Percentiles rank a stretch among this genome's conserved stretches.
Evolutionary conservation across 2,329 filamentous ascomycete genomes (phyloP).

Genomic region (Colletotrichum echinochloae): DNA sequence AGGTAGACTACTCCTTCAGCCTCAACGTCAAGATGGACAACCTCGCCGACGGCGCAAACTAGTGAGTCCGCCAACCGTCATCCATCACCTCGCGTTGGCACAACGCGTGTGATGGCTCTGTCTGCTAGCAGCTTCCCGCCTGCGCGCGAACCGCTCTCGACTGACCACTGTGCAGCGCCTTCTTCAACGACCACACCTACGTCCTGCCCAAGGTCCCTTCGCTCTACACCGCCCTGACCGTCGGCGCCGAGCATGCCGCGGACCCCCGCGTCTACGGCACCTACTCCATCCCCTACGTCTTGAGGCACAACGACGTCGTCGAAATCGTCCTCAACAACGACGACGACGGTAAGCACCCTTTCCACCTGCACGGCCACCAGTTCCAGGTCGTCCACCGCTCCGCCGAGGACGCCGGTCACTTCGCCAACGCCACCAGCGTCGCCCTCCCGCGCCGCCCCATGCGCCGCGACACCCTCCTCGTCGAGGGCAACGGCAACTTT

Average conservation of each 20-base stretch:
- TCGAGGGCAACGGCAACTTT: slow-evolving; percentile 61
- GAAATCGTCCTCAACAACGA: slow-evolving; percentile 71
- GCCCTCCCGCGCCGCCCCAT: slow-evolving; percentile 55
- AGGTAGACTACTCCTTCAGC: slow-evolving; percentile 63
- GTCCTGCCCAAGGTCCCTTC: slow-evolving; percentile 73
- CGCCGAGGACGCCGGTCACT: slow-evolving; percentile 42
- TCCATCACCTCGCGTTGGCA: too few species aligned
- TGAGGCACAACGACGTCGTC: slow-evolving; percentile 65
- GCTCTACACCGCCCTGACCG: slow-evolving; percentile 73
- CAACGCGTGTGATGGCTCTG: too few species aligned
- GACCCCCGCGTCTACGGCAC: slow-evolving; percentile 64
- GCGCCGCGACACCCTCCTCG: slow-evolving; percentile 62
- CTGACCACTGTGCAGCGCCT: slow-evolving; percentile 51
- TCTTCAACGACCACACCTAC: slow-evolving; percentile 75
- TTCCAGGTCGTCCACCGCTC: slow-evolving; percentile 61
- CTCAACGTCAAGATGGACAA: slow-evolving; percentile 71
- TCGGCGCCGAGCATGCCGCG: slow-evolving; percentile 57
- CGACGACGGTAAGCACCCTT: slow-evolving; percentile 69
- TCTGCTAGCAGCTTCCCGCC: neutral
- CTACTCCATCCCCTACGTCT: slow-evolving; percentile 63
- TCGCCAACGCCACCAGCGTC: slow-evolving; percentile 54
- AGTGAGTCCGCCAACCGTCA: too few species aligned
- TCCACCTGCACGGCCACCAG: slow-evolving; percentile 73
- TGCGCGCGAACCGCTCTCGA: neutral
- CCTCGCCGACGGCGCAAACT: slow-evolving; percentile 72